Conservation (phyloP, 495 filamentous ascomycete species). For the Achaetomiella virescens region DNA sequence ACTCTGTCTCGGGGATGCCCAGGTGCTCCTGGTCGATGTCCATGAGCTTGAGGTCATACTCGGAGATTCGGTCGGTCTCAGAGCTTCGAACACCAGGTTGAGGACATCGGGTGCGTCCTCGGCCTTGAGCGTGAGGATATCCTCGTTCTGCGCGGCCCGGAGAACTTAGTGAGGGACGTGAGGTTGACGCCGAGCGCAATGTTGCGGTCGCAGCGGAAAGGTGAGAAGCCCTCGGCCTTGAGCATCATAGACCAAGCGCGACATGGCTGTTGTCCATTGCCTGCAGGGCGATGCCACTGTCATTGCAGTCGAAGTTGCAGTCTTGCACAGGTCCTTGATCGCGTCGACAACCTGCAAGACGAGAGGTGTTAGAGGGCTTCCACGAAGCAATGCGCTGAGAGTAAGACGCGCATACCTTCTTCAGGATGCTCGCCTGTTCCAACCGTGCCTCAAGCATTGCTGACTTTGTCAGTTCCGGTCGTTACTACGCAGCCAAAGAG, state of each 20-base stretch:
- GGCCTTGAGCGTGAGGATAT: conserved; percentile 93
- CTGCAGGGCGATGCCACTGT: conserved; percentile 95
- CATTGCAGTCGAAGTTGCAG: conserved; percentile 99
- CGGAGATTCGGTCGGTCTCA: conserved; percentile 83
- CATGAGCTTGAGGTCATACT: conserved; percentile 99
- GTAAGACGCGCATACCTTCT: conserved; percentile 63
- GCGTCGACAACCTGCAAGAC: conserved; percentile 80
- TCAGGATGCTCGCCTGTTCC: conserved; percentile 88
- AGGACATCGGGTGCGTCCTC: conserved; percentile 93
- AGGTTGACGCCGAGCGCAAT: conserved; percentile 97
- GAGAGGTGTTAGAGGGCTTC: neutral
- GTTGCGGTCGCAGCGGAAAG: conserved; percentile 98
- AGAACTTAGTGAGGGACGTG: conserved; percentile 92
- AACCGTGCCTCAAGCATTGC: conserved; percentile 90
- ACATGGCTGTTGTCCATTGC: conserved; percentile 99
- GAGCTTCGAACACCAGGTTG: conserved; percentile 90
- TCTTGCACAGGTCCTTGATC: conserved; percentile 99
- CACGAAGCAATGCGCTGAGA: neutral
- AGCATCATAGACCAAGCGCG: conserved; percentile 96
- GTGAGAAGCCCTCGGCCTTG: conserved; percentile 89
- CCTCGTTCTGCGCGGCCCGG: conserved; percentile 87
- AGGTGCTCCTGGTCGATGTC: conserved; percentile 99
- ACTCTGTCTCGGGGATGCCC: conserved; percentile 97
- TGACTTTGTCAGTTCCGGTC: conserved; percentile 17
- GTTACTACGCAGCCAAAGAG: neutral